A percentile compares a stretch with the other conserved stretches of the same genome.
phyloP scores from a whole-genome alignment of 495 filamentous ascomycete species.

The Penicillium bovifimosum region DNA sequence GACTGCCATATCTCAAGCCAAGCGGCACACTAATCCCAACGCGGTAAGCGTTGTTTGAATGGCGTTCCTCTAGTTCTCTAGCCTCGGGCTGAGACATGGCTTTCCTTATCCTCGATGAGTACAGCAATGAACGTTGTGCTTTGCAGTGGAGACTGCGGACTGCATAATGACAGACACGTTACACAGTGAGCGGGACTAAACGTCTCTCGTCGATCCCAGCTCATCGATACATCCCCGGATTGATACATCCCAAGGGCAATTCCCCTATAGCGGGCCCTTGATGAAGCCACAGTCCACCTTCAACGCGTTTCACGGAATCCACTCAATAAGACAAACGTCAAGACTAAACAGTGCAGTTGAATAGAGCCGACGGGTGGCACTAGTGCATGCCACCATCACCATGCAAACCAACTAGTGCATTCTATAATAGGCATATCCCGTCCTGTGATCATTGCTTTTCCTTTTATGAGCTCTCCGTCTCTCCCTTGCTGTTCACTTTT shows the following conservation, averaged over 20 bases:
- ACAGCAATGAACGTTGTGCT: neutral
- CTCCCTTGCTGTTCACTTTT: slow-evolving; percentile 10
- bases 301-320: neutral
- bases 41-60: slow-evolving; percentile 12
- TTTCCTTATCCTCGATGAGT: neutral
- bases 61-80: slow-evolving; percentile 2
- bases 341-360: neutral
- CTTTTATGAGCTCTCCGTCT: slow-evolving; percentile 5
- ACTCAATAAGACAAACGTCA: neutral
- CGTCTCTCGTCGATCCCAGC: neutral
- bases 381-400: slow-evolving; percentile 9
- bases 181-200: neutral
- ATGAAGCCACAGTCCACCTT: neutral
- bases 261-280: slow-evolving; percentile 5
- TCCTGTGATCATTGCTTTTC: slow-evolving; percentile 5
- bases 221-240: slow-evolving; percentile 16
- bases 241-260: slow-evolving; percentile 6
- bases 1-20: neutral
- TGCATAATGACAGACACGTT: neutral
- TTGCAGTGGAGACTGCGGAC: slow-evolving; percentile 2
- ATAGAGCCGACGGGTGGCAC: neutral
- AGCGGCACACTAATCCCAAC: slow-evolving; percentile 7
- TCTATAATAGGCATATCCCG: slow-evolving; percentile 5
- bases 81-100: neutral
- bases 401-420: slow-evolving; percentile 6